Evolutionary conservation across 345 rosid genomes (phyloP).

Genomic region (Salix dunnii): DNA sequence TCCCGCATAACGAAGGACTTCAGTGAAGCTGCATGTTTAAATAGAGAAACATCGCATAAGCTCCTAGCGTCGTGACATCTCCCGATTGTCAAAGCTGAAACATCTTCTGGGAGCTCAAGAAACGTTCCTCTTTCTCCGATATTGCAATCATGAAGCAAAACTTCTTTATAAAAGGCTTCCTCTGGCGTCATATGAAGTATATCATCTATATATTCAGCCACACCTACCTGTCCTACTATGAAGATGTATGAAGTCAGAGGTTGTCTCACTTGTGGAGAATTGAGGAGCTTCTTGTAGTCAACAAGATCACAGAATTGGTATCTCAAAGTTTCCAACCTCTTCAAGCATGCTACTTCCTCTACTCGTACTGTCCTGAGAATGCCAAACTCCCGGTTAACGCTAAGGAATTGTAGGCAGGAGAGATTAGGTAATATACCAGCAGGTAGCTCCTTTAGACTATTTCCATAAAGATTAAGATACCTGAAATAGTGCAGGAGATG

Average conservation of each 20-base stretch:
- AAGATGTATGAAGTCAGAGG: neutral
- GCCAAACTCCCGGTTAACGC: neutral
- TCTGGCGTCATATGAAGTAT: neutral
- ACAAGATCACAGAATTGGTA: neutral
- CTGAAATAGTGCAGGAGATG: neutral
- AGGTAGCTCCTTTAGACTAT: neutral
- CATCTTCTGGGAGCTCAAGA: neutral
- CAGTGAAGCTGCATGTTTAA: neutral
- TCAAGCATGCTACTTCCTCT: slow-evolving; percentile 12
- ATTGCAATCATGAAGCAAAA: neutral
- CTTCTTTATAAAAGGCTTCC: neutral
- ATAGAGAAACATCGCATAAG: neutral
- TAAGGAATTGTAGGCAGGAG: slow-evolving; percentile 5
- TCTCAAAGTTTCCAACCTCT: slow-evolving; percentile 4
- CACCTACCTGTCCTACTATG: neutral
- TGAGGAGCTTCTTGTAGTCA: neutral
- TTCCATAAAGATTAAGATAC: neutral
- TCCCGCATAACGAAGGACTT: neutral
- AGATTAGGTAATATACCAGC: slow-evolving; percentile 14
- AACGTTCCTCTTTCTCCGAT: neutral
- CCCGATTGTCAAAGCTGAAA: neutral
- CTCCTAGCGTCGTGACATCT: neutral
- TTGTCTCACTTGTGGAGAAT: neutral
- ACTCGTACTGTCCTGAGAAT: neutral
- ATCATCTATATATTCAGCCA: neutral